Base-by-base conservation (phyloP, 2,329 filamentous ascomycete genomes). In the Pseudogymnoascus sp. region DNA sequence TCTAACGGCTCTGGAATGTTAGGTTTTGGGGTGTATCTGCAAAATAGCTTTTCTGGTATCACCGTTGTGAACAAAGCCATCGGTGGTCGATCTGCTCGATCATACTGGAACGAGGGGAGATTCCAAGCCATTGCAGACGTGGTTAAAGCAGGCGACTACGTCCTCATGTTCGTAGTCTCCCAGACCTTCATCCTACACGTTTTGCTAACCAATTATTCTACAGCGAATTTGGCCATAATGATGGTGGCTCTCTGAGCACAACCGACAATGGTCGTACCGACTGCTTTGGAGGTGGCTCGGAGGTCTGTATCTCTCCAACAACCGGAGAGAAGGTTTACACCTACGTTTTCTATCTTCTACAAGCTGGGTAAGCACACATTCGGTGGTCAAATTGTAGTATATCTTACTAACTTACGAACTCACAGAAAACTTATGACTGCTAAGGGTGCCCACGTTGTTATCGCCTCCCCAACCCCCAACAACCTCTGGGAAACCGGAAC, bases 201-300 rank as follows among this genome's bases (percentile, higher is more conserved):
- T 47, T 88, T 67, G 85, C 85, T 0, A 85, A 88, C 75, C 88
- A 88, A 67, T 2, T 8, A 2, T 10, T 33, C 26, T 15, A 5
- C 9, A 54, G 44, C 58, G 85, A 88, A 67, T 87, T 88, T 67
- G 85, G 86, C 0, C 85, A 88, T 75, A 89, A 88, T 67, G 86
- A 88, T 65, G 85, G 84, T 21, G 84, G 84, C 2, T 62, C 61
- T n/a, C 79, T 79, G 0, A 73, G 84, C 2, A 72, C 69, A 2
- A 72, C 72, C 1, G 84, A 87, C 70, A 86, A 87, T 67, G 81
- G 81, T 1, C 78, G 84, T 13, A 81, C 79, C 2, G 83, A 81
- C 66, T 87, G 84, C 63, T 69, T 74, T 7, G 61, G 61, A 3
- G 61, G 36, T 26, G 61, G 61, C 9, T 21, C 61, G 6, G 57